Evolutionary conservation across 352 stramenopile species (phyloP), one percentile per base, ranked within the genome.

Genomic region (Phytophthora rubi): DNA sequence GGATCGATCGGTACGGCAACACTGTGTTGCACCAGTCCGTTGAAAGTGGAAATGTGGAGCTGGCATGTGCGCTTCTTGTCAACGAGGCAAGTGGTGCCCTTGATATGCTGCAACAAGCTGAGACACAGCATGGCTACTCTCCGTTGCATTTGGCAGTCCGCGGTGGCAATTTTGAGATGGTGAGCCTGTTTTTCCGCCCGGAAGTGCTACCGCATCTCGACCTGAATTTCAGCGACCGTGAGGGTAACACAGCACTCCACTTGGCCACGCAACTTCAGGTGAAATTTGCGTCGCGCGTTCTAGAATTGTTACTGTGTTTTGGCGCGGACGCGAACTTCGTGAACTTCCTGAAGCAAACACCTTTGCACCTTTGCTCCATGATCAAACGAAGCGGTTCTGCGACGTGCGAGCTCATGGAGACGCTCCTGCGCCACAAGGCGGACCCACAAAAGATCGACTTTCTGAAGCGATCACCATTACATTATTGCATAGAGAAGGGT

Each of bases 401-500:
- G 30, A 80, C 72, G 56, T 71, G 65, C 12, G 76, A 87, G 71
- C 57, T 92, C 30, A 84, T 91, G 70, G 73, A 86, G 52, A 92
- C 82, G 9, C 70, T 94, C 3, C 52, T 94, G 53, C 77, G 82
- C 4, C 79, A 91, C 62, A 80, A 76, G 4, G 83, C 75, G 6
- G 82, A 91, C 32, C 78, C 83, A 1, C 74, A 79, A 16, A 73
- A 83, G 53, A 63, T 83, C 16, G 86, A 92, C 47, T 82, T 92
- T 47, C 47, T 90, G n/a, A 93, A 91, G 78, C 86, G 86, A 42
- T 92, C 85, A 9, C 80, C 87, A 7, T 53, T 95, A 16, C 85
- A 93, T 37, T 92, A 93, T 55, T 89, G 82, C 37, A 84, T 90
- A 54, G 86, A 92, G 45, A 90, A 89, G 82, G 85, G 86, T 92